Percentiles rank a stretch among this genome's conserved stretches.
Evolutionary conservation across 495 filamentous ascomycete species (phyloP).

Genomic region (Penicillium pancosmium): DNA sequence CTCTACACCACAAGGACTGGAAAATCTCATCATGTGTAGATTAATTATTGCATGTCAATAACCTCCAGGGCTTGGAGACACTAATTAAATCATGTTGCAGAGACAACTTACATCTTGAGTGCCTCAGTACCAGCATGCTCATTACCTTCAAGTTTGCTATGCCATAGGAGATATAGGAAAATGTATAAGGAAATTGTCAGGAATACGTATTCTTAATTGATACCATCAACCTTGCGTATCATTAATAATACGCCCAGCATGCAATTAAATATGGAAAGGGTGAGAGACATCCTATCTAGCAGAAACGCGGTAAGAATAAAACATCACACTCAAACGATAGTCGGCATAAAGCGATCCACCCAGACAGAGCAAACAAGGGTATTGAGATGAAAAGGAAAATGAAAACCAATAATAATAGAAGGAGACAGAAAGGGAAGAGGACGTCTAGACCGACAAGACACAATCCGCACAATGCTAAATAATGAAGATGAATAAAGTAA

Average conservation of each 20-base stretch:
- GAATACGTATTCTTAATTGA: not conserved
- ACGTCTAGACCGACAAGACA: conserved; percentile 11
- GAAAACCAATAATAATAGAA: not conserved
- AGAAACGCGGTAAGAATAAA: conserved; percentile 2
- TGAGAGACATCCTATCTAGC: not conserved
- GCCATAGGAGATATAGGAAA: not conserved
- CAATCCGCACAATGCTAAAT: conserved; percentile 16
- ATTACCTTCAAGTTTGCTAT: not conserved
- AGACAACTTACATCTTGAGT: too few species aligned
- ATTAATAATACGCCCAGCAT: conserved; percentile 18
- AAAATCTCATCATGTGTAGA: too few species aligned
- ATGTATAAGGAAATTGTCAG: not conserved
- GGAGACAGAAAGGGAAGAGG: conserved; percentile 16
- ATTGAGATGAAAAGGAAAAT: conserved; percentile 18
- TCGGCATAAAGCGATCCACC: conserved; percentile 6
- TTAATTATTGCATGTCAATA: too few species aligned
- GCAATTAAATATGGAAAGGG: conserved; percentile 20
- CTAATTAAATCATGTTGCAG: too few species aligned
- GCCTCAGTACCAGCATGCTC: too few species aligned
- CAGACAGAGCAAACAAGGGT: conserved; percentile 19
- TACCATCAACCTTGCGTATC: conserved; percentile 12
- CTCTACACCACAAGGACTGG: too few species aligned
- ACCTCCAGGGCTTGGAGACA: too few species aligned
- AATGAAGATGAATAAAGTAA: conserved; percentile 3
- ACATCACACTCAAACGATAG: conserved; percentile 5